Conservation (phyloP, 1,284 basidiomycete genomes). For the Ceratobasidium sp. region DNA sequence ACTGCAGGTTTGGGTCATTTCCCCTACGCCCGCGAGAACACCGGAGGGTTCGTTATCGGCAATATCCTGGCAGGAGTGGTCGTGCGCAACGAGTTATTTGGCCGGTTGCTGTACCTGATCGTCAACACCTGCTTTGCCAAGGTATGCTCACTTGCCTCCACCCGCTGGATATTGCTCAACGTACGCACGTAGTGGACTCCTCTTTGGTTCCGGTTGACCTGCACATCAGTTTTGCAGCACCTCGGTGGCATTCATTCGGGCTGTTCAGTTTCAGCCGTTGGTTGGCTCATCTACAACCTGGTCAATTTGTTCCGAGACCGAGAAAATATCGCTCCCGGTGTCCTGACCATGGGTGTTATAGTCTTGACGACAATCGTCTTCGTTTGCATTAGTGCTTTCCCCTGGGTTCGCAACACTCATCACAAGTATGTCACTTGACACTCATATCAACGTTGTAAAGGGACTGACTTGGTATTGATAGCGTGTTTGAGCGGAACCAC, state of each 20-base stretch:
- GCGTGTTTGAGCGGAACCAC: constrained; percentile 78
- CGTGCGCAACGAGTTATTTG: constrained; percentile 70
- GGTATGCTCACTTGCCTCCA: constrained; percentile 54
- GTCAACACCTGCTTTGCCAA: constrained; percentile 73
- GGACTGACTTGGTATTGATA: constrained; percentile 52
- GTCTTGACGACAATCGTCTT: constrained; percentile 62
- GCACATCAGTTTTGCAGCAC: constrained; percentile 74
- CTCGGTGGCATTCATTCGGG: constrained; percentile 80
- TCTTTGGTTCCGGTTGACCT: constrained; percentile 67
- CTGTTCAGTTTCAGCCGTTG: constrained; percentile 70
- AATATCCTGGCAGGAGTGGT: constrained; percentile 66
- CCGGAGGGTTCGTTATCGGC: constrained; percentile 72
- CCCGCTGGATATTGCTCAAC: neutral
- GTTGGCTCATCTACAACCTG: constrained; percentile 67
- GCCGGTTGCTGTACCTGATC: constrained; percentile 66
- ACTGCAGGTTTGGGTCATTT: constrained; percentile 73
- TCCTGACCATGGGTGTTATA: constrained; percentile 68
- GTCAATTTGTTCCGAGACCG: constrained; percentile 65
- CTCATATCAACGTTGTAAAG: neutral
- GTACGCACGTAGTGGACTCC: constrained; percentile 67
- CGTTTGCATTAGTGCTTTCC: constrained; percentile 67
- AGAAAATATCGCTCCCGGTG: constrained; percentile 63
- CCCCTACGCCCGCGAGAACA: constrained; percentile 67
- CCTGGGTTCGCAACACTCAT: constrained; percentile 77
- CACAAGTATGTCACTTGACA: constrained; percentile 70